Conservation (phyloP, 1,139 yeast genomes). For the Saccharomyces hybrid region DNA sequence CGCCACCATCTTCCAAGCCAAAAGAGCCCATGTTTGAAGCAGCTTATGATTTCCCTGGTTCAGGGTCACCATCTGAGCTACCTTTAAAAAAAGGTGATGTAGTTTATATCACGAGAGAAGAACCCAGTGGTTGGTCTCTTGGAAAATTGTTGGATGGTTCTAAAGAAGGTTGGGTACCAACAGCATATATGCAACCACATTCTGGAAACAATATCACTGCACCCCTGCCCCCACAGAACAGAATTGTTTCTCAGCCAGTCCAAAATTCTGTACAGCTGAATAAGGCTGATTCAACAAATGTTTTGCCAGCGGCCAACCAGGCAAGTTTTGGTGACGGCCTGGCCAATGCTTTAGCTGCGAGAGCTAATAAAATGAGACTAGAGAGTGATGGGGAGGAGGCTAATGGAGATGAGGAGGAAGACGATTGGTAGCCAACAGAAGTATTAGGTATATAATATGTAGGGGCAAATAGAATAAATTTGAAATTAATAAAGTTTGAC, state of each 20-base stretch:
- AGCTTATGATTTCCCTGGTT: constrained; percentile 84
- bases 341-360: constrained; percentile 81
- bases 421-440: constrained; percentile 34
- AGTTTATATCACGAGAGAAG: constrained; percentile 61
- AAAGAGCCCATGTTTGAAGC: constrained; percentile 77
- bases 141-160: constrained; percentile 71
- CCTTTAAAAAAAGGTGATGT: constrained; percentile 71
- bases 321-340: constrained; percentile 70
- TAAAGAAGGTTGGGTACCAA: constrained; percentile 95
- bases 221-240: constrained; percentile 10
- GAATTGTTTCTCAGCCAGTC: constrained; percentile 24
- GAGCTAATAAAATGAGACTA: constrained; percentile 70
- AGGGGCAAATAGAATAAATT: not conserved
- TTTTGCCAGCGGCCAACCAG: constrained; percentile 42
- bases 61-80: constrained; percentile 73
- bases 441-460: not conserved
- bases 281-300: constrained; percentile 39
- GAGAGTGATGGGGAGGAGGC: constrained; percentile 74
- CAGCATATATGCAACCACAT: constrained; percentile 59
- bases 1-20: constrained; percentile 48
- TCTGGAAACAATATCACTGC: constrained; percentile 30
- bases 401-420: constrained; percentile 48
- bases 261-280: constrained; percentile 26
- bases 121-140: constrained; percentile 87
- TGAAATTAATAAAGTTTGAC: not conserved